Conservation (phyloP, 352 stramenopile genomes). For the Sclerospora graminicola region DNA sequence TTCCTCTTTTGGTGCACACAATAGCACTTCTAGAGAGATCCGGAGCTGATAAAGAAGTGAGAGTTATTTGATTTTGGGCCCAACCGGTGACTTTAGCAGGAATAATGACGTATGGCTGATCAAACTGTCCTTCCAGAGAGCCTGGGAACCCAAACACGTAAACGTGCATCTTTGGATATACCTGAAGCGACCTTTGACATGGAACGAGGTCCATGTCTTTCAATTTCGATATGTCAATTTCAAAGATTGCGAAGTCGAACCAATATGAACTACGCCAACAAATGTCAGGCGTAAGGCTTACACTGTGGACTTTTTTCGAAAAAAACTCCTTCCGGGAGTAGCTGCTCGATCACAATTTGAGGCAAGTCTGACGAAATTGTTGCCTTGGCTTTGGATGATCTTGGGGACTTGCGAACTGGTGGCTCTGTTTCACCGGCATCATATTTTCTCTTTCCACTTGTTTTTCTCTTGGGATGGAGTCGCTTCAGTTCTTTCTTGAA, state of each 20-base stretch:
- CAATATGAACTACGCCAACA: constrained; percentile 22
- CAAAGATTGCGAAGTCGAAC: constrained; percentile 26
- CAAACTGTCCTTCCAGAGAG: constrained; percentile 2
- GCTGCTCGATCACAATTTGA: constrained; percentile 7
- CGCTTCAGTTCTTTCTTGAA: too few relatives aligned
- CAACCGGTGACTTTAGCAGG: constrained; percentile 20
- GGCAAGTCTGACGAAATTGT: too few relatives aligned
- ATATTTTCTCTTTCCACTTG: too few relatives aligned
- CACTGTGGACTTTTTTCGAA: constrained; percentile 14
- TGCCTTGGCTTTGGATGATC: too few relatives aligned
- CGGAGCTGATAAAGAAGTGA: constrained; percentile 20
- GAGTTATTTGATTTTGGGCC: constrained; percentile 3
- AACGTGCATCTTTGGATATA: constrained; percentile 6
- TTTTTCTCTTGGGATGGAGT: too few relatives aligned
- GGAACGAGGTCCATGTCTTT: constrained; percentile 8
- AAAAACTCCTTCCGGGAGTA: constrained; percentile 4
- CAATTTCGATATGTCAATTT: constrained; percentile 16
- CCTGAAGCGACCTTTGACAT: constrained; percentile 8
- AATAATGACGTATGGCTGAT: constrained; percentile 23
- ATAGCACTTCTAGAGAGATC: constrained; percentile 16
- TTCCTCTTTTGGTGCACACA: constrained; percentile 23
- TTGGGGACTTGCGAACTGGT: too few relatives aligned
- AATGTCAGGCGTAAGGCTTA: constrained; percentile 14
- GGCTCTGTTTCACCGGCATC: too few relatives aligned
- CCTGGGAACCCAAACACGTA: constrained; percentile 21